Conservation (phyloP, 2,329 filamentous ascomycete genomes). For the Lasiodiplodia citricola region DNA sequence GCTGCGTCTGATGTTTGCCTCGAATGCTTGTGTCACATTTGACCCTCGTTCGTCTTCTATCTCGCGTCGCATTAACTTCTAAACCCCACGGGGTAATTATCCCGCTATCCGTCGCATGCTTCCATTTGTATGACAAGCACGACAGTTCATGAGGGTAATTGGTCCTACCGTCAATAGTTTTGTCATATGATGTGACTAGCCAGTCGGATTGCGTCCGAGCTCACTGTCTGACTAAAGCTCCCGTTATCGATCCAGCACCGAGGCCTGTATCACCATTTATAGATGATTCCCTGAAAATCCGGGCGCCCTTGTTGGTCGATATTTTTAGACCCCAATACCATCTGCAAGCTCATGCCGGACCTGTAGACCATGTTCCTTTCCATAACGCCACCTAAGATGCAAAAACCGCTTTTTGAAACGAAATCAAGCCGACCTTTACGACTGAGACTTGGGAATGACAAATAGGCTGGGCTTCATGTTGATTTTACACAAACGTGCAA, state of each 20-base stretch:
- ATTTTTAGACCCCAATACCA: conserved; percentile 3
- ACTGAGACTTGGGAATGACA: conserved; percentile 44
- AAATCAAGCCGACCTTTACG: neutral
- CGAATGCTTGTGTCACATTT: neutral
- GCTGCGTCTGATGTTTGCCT: no score
- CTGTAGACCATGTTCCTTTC: conserved; percentile 1
- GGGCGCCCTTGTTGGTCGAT: conserved; percentile 11
- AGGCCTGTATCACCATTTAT: conserved; percentile 12
- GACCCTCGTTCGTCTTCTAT: neutral
- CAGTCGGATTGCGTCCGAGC: conserved; percentile 6
- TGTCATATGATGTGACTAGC: neutral
- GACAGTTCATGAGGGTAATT: neutral
- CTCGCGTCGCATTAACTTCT: neutral
- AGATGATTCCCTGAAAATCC: neutral
- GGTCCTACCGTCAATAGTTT: neutral
- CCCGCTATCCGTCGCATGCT: neutral
- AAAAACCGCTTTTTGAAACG: conserved; percentile 12
- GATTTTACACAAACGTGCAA: conserved; percentile 88
- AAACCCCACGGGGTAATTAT: neutral
- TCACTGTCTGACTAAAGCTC: neutral
- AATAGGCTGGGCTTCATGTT: conserved; percentile 95
- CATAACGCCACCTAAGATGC: conserved; percentile 22
- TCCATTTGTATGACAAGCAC: neutral
- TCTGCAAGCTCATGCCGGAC: neutral
- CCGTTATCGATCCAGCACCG: neutral